phyloP scores from a whole-genome alignment of 2,329 filamentous ascomycete genomes.

The Ceratocystiopsis brevicomis region DNA sequence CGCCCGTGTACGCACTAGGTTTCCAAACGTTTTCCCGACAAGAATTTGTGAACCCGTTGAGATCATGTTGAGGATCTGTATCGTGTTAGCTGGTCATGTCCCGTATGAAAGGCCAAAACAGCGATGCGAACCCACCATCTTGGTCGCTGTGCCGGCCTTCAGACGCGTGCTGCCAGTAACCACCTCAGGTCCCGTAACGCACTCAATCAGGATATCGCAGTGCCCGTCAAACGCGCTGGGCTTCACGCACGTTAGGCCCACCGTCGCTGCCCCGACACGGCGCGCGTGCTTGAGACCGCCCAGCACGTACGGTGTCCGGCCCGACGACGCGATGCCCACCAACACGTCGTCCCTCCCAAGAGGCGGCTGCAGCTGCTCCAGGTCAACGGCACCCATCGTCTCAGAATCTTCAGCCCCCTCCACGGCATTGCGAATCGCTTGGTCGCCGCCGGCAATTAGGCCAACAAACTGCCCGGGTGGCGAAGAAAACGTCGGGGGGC shows the following conservation, averaged over 20 bases:
- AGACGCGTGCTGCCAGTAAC: slow-evolving; percentile 26
- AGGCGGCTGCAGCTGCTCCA: slow-evolving; percentile 10
- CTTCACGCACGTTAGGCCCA: slow-evolving; percentile 20
- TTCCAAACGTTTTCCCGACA: slow-evolving; percentile 20
- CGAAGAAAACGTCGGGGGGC: slow-evolving; percentile 21
- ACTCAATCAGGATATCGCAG: slow-evolving; percentile 16
- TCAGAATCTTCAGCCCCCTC: slow-evolving; percentile 23
- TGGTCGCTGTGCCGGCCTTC: slow-evolving; percentile 26
- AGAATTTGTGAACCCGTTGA: slow-evolving; percentile 23
- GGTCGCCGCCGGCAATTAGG: slow-evolving; percentile 23
- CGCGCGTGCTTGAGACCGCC: slow-evolving; percentile 19
- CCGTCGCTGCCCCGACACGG: slow-evolving; percentile 16
- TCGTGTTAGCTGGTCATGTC: background rate
- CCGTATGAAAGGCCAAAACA: too few relatives aligned
- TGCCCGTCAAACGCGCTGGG: slow-evolving; percentile 13
- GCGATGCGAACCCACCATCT: slow-evolving; percentile 11
- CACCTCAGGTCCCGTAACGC: slow-evolving; percentile 23
- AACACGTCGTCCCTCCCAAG: slow-evolving; percentile 16
- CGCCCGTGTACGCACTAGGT: slow-evolving; percentile 1
- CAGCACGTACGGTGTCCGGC: slow-evolving; percentile 23
- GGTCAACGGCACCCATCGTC: slow-evolving; percentile 14
- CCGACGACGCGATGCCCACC: slow-evolving; percentile 24
- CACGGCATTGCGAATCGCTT: slow-evolving; percentile 20
- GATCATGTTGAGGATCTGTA: slow-evolving; percentile 21
- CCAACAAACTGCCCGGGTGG: slow-evolving; percentile 20